A percentile compares a stretch with the other conserved stretches of the same genome.
phyloP scores from a whole-genome alignment of 2,329 filamentous ascomycete species.

The Diaporthe ilicicola region DNA sequence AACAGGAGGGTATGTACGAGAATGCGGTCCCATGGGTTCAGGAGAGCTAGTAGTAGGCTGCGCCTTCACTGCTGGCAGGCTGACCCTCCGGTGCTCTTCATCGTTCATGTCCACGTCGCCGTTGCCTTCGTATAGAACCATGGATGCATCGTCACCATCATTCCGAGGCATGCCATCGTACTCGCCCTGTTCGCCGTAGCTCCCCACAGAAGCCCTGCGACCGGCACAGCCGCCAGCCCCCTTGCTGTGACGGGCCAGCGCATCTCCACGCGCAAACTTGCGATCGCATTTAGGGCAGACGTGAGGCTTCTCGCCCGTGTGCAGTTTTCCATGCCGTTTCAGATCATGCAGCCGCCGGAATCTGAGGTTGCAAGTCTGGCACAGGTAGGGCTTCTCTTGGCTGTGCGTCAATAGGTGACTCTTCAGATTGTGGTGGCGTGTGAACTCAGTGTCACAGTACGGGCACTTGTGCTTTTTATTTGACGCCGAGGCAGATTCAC shows the following conservation, averaged over 20 bases:
- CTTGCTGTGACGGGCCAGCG: constrained; percentile 92
- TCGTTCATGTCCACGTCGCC: constrained; percentile 69
- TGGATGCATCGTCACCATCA: constrained; percentile 63
- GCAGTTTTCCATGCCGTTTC: constrained; percentile 95
- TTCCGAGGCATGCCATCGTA: constrained; percentile 61
- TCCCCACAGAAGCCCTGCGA: constrained; percentile 83
- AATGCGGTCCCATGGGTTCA: constrained; percentile 66
- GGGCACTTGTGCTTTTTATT: constrained; percentile 94
- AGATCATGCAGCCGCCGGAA: constrained; percentile 94
- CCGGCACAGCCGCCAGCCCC: constrained; percentile 95
- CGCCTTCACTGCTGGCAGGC: constrained; percentile 78
- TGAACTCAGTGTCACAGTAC: constrained; percentile 96
- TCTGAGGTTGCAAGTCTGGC: constrained; percentile 89
- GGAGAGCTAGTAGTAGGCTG: constrained; percentile 69
- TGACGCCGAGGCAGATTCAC: constrained; percentile 69
- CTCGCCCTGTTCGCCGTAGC: constrained; percentile 83
- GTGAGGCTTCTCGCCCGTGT: constrained; percentile 95
- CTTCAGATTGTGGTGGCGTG: constrained; percentile 95
- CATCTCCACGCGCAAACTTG: constrained; percentile 94
- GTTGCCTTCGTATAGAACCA: constrained; percentile 65
- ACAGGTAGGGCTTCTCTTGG: constrained; percentile 97
- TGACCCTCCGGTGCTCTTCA: constrained; percentile 70
- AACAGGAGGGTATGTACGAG: constrained; percentile 82
- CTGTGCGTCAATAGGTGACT: constrained; percentile 97
- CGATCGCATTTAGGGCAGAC: constrained; percentile 94